Evolutionary conservation across 2,329 filamentous ascomycete species (phyloP).

Genomic region (Scedosporium apiospermum): DNA sequence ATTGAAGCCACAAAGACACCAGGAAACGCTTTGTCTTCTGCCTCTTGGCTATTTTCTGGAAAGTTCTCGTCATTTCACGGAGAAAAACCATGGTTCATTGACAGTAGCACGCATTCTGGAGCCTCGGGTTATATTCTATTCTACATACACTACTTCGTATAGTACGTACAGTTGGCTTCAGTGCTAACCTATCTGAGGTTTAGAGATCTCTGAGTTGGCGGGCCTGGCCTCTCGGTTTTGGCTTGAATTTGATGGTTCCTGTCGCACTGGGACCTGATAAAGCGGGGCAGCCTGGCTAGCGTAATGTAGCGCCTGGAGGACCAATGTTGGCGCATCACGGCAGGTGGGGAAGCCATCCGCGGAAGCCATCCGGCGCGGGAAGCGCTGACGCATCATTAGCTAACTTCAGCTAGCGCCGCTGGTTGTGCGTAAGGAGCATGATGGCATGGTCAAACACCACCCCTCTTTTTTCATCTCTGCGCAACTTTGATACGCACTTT

Average conservation of each 20-base stretch:
- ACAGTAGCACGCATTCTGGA: background rate
- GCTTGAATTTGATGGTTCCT: background rate
- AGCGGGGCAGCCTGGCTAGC: background rate
- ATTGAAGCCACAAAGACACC: background rate
- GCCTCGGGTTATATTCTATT: no score
- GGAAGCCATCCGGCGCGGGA: background rate
- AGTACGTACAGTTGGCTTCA: no score
- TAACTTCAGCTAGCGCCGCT: background rate
- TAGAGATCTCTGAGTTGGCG: no score
- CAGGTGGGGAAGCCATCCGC: background rate
- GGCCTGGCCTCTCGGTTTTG: background rate
- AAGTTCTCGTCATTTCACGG: background rate
- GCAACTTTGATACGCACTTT: no score
- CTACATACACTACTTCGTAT: no score
- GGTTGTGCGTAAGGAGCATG: background rate
- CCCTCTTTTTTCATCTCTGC: background rate
- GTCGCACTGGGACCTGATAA: background rate
- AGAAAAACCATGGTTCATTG: background rate
- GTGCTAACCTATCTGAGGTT: no score
- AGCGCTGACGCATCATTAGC: background rate
- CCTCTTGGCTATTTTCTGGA: no score
- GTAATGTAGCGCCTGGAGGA: background rate
- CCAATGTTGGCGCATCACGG: background rate
- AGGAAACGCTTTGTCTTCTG: no score
- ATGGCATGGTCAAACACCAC: background rate